phyloP scores from a whole-genome alignment of 2,329 filamentous ascomycete genomes.

The Apiospora malaysiana region DNA sequence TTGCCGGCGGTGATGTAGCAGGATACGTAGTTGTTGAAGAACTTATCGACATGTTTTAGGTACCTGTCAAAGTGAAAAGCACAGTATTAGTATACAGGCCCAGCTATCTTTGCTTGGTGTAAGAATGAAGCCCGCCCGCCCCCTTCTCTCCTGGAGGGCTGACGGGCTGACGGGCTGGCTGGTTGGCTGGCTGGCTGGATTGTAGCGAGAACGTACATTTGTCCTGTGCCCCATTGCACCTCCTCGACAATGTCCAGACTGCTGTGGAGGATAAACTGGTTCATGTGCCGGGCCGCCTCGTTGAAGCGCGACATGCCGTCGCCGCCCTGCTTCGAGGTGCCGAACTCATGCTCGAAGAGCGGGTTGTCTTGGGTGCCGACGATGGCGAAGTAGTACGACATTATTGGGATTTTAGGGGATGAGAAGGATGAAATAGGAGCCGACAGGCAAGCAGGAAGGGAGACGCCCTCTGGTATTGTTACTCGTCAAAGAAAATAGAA shows the following conservation, averaged over 20 bases:
- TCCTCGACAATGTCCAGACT: constrained; percentile 95
- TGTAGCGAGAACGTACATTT: constrained; percentile 66
- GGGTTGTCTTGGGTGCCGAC: constrained; percentile 95
- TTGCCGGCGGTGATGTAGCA: constrained; percentile 94
- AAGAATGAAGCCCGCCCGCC: constrained; percentile 14
- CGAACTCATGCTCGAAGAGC: constrained; percentile 96
- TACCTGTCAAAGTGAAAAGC: constrained; percentile 57
- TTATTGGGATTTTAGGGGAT: constrained; percentile 43
- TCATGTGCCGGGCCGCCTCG: constrained; percentile 88
- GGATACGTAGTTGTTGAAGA: constrained; percentile 94
- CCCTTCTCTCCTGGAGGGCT: no score
- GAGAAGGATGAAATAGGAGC: no score
- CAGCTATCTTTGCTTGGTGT: constrained; percentile 22
- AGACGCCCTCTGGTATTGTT: background rate
- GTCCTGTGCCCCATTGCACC: constrained; percentile 87
- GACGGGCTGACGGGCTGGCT: no score
- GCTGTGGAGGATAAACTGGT: constrained; percentile 96
- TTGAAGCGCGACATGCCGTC: constrained; percentile 90
- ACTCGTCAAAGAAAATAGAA: background rate
- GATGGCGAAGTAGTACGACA: constrained; percentile 99
- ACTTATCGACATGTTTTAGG: constrained; percentile 94
- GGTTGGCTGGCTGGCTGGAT: no score
- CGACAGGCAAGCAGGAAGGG: background rate
- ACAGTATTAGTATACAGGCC: background rate
- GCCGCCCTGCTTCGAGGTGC: constrained; percentile 93